These are phyloP conservation scores for Suillus bovinus DNA, from an alignment of 768 basidiomycete genomes.

Conservation along the genomic window DNA sequence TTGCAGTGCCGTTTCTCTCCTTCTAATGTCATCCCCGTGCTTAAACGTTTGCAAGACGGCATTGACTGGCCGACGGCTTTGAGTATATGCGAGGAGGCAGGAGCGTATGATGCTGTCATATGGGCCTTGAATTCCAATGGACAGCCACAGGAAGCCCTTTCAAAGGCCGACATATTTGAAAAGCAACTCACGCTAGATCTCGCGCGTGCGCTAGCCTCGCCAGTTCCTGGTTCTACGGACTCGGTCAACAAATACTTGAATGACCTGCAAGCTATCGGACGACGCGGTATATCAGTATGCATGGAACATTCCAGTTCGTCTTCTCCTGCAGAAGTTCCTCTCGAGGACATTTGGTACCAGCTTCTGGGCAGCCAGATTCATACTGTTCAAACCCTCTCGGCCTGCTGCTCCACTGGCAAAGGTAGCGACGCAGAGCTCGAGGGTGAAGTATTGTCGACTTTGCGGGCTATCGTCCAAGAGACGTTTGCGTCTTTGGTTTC, in stretches of 20 bases:
- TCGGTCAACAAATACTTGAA: constrained; percentile 41
- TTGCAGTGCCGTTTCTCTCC: constrained; percentile 77
- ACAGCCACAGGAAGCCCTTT: constrained; percentile 62
- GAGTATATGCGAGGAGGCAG: constrained; percentile 63
- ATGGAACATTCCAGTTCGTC: constrained; percentile 56
- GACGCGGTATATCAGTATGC: constrained; percentile 68
- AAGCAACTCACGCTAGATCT: constrained; percentile 48
- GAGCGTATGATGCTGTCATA: constrained; percentile 73
- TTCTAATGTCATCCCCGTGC: constrained; percentile 55
- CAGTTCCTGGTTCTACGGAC: constrained; percentile 17
- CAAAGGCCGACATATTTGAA: constrained; percentile 62
- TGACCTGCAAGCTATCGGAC: constrained; percentile 58
- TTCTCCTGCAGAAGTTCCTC: constrained; percentile 41
- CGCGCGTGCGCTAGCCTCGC: constrained; percentile 36
- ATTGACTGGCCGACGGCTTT: constrained; percentile 60
- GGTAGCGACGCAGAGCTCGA: constrained; percentile 23
- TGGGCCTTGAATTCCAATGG: constrained; percentile 77
- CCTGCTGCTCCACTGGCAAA: constrained; percentile 33
- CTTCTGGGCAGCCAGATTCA: constrained; percentile 81
- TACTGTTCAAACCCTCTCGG: constrained; percentile 69
- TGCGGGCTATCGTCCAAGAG: constrained; percentile 78
- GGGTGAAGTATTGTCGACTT: constrained; percentile 42
- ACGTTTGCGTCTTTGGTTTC: constrained; percentile 85
- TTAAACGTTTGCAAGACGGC: constrained; percentile 51
- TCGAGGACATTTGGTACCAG: constrained; percentile 91